Evolutionary conservation across 306 rosid genomes (phyloP).

Genomic region (Ormosia emarginata): DNA sequence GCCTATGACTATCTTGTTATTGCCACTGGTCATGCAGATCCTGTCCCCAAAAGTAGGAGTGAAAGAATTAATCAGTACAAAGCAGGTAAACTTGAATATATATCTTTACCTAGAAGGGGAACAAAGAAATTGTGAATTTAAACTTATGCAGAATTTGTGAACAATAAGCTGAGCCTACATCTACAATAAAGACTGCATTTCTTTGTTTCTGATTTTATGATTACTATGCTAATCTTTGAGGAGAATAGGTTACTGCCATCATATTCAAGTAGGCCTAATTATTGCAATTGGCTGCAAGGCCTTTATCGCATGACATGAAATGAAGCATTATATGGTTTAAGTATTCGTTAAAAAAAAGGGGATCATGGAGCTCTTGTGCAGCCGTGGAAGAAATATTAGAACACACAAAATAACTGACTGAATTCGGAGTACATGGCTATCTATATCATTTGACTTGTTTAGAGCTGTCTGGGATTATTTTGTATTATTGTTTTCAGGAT

Average conservation of each 20-base stretch:
- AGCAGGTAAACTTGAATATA: constrained; percentile 41
- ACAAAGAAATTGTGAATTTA: not conserved
- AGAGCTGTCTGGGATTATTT: not conserved
- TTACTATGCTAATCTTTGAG: not conserved
- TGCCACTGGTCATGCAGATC: constrained; percentile 67
- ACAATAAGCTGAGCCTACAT: not conserved
- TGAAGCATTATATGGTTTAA: not conserved
- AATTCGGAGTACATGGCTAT: not conserved
- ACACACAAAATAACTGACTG: not conserved
- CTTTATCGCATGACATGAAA: not conserved
- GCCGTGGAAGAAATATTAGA: constrained; percentile 5
- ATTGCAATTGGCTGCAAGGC: not conserved
- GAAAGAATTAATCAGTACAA: constrained; percentile 52
- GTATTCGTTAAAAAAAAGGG: not conserved
- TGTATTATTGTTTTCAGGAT: not conserved
- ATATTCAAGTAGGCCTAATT: not conserved
- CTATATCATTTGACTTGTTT: not conserved
- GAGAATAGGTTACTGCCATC: not conserved
- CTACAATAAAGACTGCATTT: not conserved
- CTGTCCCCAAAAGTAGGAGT: constrained; percentile 42
- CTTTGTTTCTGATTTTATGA: not conserved
- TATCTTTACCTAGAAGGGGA: not conserved
- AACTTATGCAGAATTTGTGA: not conserved
- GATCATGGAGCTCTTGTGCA: not conserved
- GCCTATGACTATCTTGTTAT: constrained; percentile 60